Conservation (phyloP, 495 filamentous ascomycete genomes). For the Halenospora varia region DNA sequence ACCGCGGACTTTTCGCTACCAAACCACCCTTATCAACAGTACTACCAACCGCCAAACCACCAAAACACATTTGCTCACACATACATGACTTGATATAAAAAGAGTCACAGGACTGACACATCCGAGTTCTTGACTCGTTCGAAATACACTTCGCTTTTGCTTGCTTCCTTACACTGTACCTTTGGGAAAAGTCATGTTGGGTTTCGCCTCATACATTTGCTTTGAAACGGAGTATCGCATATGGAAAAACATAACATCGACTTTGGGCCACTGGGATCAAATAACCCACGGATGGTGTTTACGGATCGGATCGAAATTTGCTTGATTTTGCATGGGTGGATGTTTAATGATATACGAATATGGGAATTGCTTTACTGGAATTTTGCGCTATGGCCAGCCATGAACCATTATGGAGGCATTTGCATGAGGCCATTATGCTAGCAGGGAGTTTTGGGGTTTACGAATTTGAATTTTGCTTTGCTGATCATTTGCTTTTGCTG, state of each 20-base stretch:
- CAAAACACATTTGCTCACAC: constrained; percentile 20
- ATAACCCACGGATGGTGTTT: not conserved
- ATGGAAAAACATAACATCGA: not conserved
- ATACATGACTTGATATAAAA: constrained; percentile 8
- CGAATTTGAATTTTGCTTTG: too few relatives aligned
- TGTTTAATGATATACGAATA: not conserved
- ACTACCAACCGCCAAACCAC: constrained; percentile 47
- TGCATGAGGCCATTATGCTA: too few relatives aligned
- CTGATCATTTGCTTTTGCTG: too few relatives aligned
- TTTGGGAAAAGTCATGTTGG: not conserved
- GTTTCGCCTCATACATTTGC: not conserved
- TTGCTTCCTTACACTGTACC: not conserved
- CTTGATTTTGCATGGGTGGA: not conserved
- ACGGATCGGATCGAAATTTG: not conserved
- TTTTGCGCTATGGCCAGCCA: too few relatives aligned
- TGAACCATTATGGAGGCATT: too few relatives aligned
- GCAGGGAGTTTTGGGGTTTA: too few relatives aligned
- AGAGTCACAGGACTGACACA: not conserved
- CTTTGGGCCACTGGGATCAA: not conserved
- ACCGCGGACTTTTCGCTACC: constrained; percentile 68
- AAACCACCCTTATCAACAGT: constrained; percentile 71
- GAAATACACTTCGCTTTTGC: not conserved
- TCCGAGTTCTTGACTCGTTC: not conserved
- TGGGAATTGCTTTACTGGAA: not conserved
- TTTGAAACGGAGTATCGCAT: not conserved